Evolutionary conservation across 352 stramenopile genomes (phyloP), one percentile per base, ranked within the genome.

Genomic region (Pythium scleroteichum): DNA sequence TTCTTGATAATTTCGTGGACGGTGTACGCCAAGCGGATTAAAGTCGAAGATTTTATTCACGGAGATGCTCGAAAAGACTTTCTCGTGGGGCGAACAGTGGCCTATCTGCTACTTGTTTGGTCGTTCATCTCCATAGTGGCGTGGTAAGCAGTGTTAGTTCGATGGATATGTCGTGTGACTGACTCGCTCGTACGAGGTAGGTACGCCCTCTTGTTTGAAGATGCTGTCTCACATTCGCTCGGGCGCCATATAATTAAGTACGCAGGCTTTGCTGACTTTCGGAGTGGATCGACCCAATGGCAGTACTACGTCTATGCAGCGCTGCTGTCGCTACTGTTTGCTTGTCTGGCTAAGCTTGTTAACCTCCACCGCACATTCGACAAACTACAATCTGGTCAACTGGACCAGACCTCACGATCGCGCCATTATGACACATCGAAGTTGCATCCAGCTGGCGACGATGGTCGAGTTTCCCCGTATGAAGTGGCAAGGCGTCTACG

Each of bases 271-370:
- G 69, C 65, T 8, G 72, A 88, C 55, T 88, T 92, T 54, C 70
- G 71, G 17, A 61, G 59, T 1, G 57, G 48, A 7, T 62, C 67
- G 17, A 69, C 81, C 17, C 46, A 53, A 5, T 92, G 86, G 81
- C 67, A 81, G 58, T 83, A 85, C 60, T 95, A 85, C 51, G 72
- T 92, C 45, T 90, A 89, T 44, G 76, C 79, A 5, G 53, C 44
- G 0, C 76, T 80, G 19, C 65, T 89, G 24, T 65, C 86, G 41
- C 51, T 92, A 33, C 68, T 95, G 4, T 86, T 91, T 17, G 42
- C 87, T 13, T 78, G 66, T 54, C 75, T 68, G 23, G 69, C 82
- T 10, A 88, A 92, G 66, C 62, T 93, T n/a, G 69, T 79, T 39
- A 85, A 82, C n/a, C 46, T 92, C n/a, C 79, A 89, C 22, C n/a